A percentile compares a stretch with the other conserved stretches of the same genome.
These are phyloP conservation scores for Aspergillus terreus DNA, from an alignment of 2,329 filamentous ascomycete genomes.

Conservation along the genomic window DNA sequence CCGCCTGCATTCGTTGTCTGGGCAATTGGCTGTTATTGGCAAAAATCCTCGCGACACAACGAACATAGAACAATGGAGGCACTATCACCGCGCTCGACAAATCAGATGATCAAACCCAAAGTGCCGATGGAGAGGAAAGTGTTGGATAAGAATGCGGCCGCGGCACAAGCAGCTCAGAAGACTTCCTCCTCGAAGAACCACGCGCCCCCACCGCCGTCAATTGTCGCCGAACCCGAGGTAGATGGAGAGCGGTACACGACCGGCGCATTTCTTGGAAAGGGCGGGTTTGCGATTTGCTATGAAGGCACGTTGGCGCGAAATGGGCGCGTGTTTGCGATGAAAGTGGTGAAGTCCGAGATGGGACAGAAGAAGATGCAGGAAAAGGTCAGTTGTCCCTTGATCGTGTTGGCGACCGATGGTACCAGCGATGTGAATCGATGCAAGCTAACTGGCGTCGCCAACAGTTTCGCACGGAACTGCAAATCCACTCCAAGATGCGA, in stretches of 20 bases:
- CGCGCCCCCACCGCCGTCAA: conserved; percentile 43
- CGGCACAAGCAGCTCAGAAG: conserved; percentile 27
- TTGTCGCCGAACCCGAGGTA: conserved; percentile 44
- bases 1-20: conserved; percentile 4
- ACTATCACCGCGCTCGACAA: conserved; percentile 47
- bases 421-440: no score
- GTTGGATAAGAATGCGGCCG: conserved; percentile 33
- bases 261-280: conserved; percentile 47
- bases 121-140: conserved; percentile 36
- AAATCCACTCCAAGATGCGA: conserved; percentile 97
- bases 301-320: conserved; percentile 44
- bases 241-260: conserved; percentile 44
- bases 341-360: conserved; percentile 50
- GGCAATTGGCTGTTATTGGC: conserved; percentile 7
- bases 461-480: conserved; percentile 75
- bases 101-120: conserved; percentile 44
- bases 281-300: conserved; percentile 50
- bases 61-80: conserved; percentile 41
- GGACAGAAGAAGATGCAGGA: conserved; percentile 50
- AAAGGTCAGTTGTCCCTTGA: conserved; percentile 35
- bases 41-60: background rate
- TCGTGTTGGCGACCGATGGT: background rate
- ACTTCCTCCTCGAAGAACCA: conserved; percentile 39
- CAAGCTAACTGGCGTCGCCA: conserved; percentile 8
- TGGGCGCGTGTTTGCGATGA: conserved; percentile 47